These are phyloP conservation scores for Penicillium sp. DNA, from an alignment of 2,329 filamentous ascomycete genomes.

Conservation along the genomic window DNA sequence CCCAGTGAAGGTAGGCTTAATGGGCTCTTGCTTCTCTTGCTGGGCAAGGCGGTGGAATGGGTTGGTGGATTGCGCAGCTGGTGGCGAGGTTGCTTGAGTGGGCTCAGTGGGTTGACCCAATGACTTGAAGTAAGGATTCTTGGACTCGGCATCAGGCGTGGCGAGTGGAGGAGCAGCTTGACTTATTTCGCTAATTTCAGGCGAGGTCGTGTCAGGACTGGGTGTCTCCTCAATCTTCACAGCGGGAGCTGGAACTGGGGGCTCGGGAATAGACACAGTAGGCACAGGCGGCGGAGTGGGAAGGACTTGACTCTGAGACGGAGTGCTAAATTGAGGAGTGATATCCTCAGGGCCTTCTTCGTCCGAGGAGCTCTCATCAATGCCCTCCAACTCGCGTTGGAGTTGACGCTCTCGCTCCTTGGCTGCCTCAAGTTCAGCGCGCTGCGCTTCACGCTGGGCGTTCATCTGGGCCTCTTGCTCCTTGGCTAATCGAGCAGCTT, in stretches of 20 bases:
- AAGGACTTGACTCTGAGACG: slow-evolving; percentile 53
- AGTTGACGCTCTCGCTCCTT: slow-evolving; percentile 85
- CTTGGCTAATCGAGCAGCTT: slow-evolving; percentile 75
- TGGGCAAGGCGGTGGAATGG: slow-evolving; percentile 78
- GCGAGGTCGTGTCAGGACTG: slow-evolving; percentile 44
- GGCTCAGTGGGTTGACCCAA: slow-evolving; percentile 62
- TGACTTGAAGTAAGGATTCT: slow-evolving; percentile 92
- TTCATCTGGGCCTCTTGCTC: slow-evolving; percentile 87
- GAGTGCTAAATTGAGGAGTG: slow-evolving; percentile 56
- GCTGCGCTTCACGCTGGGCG: slow-evolving; percentile 70
- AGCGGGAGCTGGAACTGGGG: slow-evolving; percentile 22
- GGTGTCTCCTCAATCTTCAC: slow-evolving; percentile 49
- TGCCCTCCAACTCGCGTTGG: slow-evolving; percentile 75
- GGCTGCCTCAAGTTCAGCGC: slow-evolving; percentile 86
- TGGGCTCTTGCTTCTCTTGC: slow-evolving; percentile 54
- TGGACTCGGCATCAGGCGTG: slow-evolving; percentile 66
- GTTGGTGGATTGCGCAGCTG: slow-evolving; percentile 69
- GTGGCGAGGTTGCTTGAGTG: slow-evolving; percentile 43
- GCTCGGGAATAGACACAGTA: slow-evolving; percentile 21
- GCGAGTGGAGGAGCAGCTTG: slow-evolving; percentile 47
- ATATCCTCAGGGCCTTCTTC: slow-evolving; percentile 72
- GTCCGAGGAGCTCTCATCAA: slow-evolving; percentile 69
- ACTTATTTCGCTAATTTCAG: slow-evolving; percentile 45
- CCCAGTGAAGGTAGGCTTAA: slow-evolving; percentile 48
- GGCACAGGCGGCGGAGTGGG: slow-evolving; percentile 34